Percentiles rank a stretch among this genome's conserved stretches.
phyloP scores from a whole-genome alignment of 495 filamentous ascomycete species.

The Podospora didyma region DNA sequence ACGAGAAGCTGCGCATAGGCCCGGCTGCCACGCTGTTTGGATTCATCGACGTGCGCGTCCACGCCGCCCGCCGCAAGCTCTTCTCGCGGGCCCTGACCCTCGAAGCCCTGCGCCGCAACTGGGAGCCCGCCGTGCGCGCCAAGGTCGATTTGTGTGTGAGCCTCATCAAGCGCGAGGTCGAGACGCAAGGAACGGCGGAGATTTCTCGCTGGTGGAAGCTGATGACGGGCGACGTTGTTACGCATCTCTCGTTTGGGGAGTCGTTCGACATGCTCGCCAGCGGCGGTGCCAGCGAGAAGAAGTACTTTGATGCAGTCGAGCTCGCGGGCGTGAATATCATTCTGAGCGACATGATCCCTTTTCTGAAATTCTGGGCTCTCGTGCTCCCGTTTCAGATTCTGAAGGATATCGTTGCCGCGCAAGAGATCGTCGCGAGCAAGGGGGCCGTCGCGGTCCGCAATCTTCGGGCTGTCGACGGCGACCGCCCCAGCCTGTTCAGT shows the following conservation, averaged over 20 bases:
- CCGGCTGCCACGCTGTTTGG: constrained; percentile 12
- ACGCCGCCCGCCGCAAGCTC: constrained; percentile 9
- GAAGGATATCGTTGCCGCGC: constrained; percentile 14
- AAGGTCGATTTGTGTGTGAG: constrained; percentile 3
- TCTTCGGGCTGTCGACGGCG: constrained; percentile 29
- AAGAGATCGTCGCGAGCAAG: constrained; percentile 26
- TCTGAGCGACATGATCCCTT: neutral
- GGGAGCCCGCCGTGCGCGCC: constrained; percentile 8
- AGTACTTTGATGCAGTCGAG: constrained; percentile 7
- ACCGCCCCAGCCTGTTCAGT: constrained; percentile 19
- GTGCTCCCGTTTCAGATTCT: constrained; percentile 7
- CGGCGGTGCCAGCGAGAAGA: constrained; percentile 27
- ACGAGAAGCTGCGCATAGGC: constrained; percentile 12
- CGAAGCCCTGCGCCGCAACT: constrained; percentile 11
- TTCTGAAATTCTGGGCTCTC: neutral
- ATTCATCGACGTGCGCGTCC: constrained; percentile 6
- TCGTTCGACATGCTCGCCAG: constrained; percentile 52
- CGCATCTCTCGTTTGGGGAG: constrained; percentile 54
- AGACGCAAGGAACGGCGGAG: constrained; percentile 27
- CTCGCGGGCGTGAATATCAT: constrained; percentile 7
- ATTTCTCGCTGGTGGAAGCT: constrained; percentile 56
- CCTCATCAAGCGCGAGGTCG: constrained; percentile 10
- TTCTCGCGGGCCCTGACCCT: constrained; percentile 13
- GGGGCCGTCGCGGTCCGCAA: constrained; percentile 42
- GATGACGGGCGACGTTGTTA: constrained; percentile 55